Conservation (phyloP, 2,329 filamentous ascomycete species). For the Claviceps purpurea region DNA sequence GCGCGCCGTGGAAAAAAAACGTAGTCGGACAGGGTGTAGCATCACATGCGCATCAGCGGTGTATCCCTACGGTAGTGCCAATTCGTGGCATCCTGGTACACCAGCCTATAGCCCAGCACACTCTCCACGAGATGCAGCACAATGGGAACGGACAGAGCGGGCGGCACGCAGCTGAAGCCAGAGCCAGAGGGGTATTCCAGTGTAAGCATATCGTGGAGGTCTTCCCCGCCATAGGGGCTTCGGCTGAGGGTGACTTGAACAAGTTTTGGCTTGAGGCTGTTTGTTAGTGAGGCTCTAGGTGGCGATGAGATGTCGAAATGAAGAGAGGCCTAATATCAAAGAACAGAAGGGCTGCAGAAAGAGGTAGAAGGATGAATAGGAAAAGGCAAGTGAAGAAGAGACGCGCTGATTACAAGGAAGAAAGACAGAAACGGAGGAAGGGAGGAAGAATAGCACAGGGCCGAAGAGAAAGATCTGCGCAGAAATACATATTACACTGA, state of each 20-base stretch:
- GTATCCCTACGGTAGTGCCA: conserved; percentile 16
- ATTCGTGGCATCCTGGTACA: conserved; percentile 10
- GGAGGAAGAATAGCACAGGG: neutral
- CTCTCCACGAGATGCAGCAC: conserved; percentile 32
- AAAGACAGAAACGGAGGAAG: too few relatives aligned
- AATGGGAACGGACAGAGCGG: conserved; percentile 26
- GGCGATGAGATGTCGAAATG: too few relatives aligned
- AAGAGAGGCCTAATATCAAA: too few relatives aligned
- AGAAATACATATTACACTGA: too few relatives aligned
- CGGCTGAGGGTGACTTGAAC: conserved; percentile 29
- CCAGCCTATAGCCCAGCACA: conserved; percentile 28
- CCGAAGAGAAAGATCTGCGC: too few relatives aligned
- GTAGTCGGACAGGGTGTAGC: neutral
- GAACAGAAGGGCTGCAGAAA: neutral
- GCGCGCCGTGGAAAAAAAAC: too few relatives aligned
- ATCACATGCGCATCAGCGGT: neutral
- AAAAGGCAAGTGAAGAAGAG: neutral
- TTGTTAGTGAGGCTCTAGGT: too few relatives aligned
- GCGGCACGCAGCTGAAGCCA: conserved; percentile 15
- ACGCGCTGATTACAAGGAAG: too few relatives aligned
- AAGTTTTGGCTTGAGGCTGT: conserved; percentile 23
- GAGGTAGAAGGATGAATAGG: neutral
- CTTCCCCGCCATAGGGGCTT: conserved; percentile 30
- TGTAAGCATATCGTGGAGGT: conserved; percentile 29
- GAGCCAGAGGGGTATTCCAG: conserved; percentile 21